Conservation (phyloP, 2,329 filamentous ascomycete species). For the Colletotrichum musicola region DNA sequence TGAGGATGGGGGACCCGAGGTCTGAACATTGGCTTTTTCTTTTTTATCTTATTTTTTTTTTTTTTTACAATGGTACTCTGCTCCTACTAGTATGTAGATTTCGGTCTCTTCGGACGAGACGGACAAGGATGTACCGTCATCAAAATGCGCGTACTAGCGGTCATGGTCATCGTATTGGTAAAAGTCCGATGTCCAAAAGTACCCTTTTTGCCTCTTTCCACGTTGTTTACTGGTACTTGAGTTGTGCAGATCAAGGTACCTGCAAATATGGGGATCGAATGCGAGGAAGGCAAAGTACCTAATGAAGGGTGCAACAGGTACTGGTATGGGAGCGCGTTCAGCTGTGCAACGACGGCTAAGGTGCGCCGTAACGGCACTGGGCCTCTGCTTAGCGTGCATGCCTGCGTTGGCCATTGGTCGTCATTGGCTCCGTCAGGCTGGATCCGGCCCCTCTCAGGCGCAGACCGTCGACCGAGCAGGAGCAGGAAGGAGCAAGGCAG, state of each 20-base stretch:
- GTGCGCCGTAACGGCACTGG: neutral
- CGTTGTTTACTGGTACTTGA: neutral
- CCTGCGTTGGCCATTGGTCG: neutral
- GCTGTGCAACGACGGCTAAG: neutral
- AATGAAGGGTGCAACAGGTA: neutral
- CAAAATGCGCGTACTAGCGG: neutral
- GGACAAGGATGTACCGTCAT: slow-evolving; percentile 6
- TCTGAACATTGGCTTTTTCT: slow-evolving; percentile 14
- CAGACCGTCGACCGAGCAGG: neutral
- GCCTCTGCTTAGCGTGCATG: slow-evolving; percentile 9
- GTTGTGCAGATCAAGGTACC: too few relatives aligned
- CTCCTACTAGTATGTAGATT: too few relatives aligned
- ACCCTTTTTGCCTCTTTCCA: neutral
- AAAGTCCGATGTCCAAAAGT: neutral
- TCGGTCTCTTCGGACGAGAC: slow-evolving; percentile 5
- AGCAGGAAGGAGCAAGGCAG: neutral
- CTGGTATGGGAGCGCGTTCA: too few relatives aligned
- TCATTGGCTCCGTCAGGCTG: slow-evolving; percentile 34
- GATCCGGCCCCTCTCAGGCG: slow-evolving; percentile 19
- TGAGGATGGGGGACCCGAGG: neutral
- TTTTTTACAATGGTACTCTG: too few relatives aligned
- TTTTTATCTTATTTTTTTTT: neutral
- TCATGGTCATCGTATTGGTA: neutral
- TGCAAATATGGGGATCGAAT: neutral
- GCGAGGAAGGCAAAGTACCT: neutral